phyloP scores from a whole-genome alignment of 2,329 filamentous ascomycete genomes.

The Coniochaeta prunicola region DNA sequence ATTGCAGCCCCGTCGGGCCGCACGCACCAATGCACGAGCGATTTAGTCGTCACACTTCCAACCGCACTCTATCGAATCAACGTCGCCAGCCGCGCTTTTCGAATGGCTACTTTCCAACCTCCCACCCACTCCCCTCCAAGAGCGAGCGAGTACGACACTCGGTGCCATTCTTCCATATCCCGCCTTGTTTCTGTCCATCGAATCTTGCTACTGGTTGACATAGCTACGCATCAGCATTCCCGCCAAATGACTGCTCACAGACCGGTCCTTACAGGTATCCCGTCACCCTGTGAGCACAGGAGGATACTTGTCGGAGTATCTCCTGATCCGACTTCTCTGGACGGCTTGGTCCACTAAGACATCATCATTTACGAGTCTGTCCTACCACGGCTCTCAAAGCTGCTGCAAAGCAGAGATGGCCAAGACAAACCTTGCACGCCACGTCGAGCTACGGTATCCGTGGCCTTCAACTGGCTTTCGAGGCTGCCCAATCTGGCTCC shows the following conservation, averaged over 20 bases:
- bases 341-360: not conserved
- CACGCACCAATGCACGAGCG: constrained; percentile 34
- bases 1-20: constrained; percentile 34
- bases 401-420: constrained; percentile 5
- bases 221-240: not conserved
- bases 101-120: constrained; percentile 5
- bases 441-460: constrained; percentile 6
- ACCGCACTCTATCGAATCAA: constrained; percentile 25
- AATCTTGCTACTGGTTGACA: not conserved
- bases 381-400: constrained; percentile 11
- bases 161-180: not conserved
- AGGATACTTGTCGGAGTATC: not conserved
- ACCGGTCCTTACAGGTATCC: not conserved
- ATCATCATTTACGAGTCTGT: constrained; percentile 10
- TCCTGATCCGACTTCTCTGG: not conserved
- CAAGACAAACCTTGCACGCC: constrained; percentile 7
- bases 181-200: not conserved
- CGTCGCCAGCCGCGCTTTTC: constrained; percentile 10
- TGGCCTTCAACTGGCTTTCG: constrained; percentile 10
- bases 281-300: not conserved
- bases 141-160: not conserved
- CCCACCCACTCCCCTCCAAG: not conserved
- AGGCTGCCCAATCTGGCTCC: constrained; percentile 21
- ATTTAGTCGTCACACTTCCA: constrained; percentile 33
- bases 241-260: not conserved